Evolutionary conservation across 2,329 filamentous ascomycete genomes (phyloP).

Genomic region (Thermothelomyces thermophilus): DNA sequence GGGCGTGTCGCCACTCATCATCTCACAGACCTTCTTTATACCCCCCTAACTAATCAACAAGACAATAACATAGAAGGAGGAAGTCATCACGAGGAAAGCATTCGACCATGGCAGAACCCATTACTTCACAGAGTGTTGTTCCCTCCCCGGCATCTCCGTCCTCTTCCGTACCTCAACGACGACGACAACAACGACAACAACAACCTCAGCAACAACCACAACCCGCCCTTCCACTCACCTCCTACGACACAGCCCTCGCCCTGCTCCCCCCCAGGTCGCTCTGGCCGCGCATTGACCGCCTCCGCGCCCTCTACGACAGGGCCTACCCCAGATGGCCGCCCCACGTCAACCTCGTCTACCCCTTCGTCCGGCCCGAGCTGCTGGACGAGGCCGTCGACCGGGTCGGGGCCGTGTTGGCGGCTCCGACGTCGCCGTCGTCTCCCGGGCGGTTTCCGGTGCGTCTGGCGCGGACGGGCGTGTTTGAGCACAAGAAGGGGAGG

Average conservation of each 20-base stretch:
- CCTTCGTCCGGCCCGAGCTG: slow-evolving; percentile 48
- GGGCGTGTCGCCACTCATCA: too few relatives aligned
- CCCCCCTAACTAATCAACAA: too few relatives aligned
- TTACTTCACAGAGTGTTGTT: neutral
- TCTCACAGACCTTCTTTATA: too few relatives aligned
- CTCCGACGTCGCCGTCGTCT: neutral
- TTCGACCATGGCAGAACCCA: neutral
- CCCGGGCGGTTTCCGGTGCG: slow-evolving; percentile 19
- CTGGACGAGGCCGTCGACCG: slow-evolving; percentile 39
- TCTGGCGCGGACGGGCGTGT: slow-evolving; percentile 40
- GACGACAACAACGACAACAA: neutral
- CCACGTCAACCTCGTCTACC: slow-evolving; percentile 61
- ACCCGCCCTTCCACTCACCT: slow-evolving; percentile 26
- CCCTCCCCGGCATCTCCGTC: neutral
- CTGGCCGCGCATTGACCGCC: slow-evolving; percentile 43
- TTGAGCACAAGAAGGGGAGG: slow-evolving; percentile 39
- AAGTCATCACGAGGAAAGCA: neutral
- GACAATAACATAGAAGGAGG: too few relatives aligned
- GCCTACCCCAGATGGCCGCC: slow-evolving; percentile 57
- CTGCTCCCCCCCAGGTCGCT: slow-evolving; percentile 46
- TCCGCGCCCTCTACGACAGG: slow-evolving; percentile 58
- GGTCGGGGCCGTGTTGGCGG: slow-evolving; percentile 27
- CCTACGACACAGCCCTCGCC: slow-evolving; percentile 55
- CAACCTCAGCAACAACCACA: neutral
- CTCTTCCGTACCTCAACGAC: too few relatives aligned